Conservation (phyloP, 1,139 yeast genomes). For the Magnusiomyces fungicola region DNA sequence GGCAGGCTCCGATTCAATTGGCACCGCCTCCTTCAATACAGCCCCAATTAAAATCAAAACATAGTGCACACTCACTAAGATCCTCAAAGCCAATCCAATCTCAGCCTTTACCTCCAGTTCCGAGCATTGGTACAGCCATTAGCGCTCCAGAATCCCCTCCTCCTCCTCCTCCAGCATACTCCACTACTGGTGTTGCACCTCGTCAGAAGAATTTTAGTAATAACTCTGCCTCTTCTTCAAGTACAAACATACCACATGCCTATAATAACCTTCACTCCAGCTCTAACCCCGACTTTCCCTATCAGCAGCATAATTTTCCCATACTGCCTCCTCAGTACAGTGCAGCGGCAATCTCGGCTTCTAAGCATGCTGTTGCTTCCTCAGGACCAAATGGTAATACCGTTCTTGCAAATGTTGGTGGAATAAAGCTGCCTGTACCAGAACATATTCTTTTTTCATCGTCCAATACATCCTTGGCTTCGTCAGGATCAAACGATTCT, state of each 20-base stretch:
- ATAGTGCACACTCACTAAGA: neutral
- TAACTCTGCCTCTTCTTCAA: neutral
- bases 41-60: neutral
- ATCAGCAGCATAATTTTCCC: neutral
- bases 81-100: neutral
- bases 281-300: neutral
- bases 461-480: too few species aligned
- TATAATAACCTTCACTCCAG: neutral
- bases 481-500: too few species aligned
- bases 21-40: too few species aligned
- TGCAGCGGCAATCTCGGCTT: conserved; percentile 2
- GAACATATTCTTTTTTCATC: too few species aligned
- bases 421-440: too few species aligned
- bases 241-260: neutral
- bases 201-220: neutral
- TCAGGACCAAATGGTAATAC: too few species aligned
- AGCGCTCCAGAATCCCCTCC: too few species aligned
- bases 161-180: neutral
- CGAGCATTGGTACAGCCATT: too few species aligned
- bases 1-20: too few species aligned
- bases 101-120: too few species aligned
- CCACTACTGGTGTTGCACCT: neutral
- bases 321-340: conserved; percentile 1
- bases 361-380: neutral
- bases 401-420: too few species aligned